A percentile compares a stretch with the other conserved stretches of the same genome.
These are phyloP conservation scores for Endotrypanum monterogeii DNA, from an alignment of 208 protist genomes.

Conservation along the genomic window DNA sequence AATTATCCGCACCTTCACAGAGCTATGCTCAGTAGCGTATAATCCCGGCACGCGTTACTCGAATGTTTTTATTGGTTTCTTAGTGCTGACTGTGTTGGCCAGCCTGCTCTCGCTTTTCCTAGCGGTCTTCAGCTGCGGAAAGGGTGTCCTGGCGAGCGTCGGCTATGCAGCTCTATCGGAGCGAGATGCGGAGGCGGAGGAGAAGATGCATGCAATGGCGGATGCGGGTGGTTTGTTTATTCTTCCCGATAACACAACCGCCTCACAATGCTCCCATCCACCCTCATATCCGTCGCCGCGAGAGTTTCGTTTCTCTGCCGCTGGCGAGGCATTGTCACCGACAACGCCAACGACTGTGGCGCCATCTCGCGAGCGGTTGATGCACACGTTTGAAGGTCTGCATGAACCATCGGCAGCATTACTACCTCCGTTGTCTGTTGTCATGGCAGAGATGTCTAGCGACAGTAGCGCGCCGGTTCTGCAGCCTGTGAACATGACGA, in stretches of 20 bases:
- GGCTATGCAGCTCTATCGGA: not conserved
- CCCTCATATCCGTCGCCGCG: not conserved
- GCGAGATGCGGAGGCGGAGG: not conserved
- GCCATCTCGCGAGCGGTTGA: not conserved
- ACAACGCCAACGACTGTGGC: not conserved
- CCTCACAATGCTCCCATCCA: not conserved
- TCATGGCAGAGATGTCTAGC: slow-evolving; percentile 10
- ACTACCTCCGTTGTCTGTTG: slow-evolving; percentile 5
- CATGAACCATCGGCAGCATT: slow-evolving; percentile 5
- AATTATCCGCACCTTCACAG: not conserved
- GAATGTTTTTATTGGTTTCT: not conserved
- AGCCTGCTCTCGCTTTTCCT: slow-evolving; percentile 2
- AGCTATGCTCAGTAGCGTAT: not conserved
- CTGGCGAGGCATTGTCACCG: not conserved
- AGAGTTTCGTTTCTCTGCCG: not conserved
- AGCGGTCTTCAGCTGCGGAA: slow-evolving; percentile 7
- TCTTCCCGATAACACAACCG: not conserved
- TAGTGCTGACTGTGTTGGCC: not conserved
- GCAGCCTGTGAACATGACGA: not conserved
- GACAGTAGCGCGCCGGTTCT: too few species aligned
- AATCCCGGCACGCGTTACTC: not conserved
- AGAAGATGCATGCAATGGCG: not conserved
- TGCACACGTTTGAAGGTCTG: slow-evolving; percentile 13
- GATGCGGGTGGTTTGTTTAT: not conserved
- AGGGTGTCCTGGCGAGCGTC: slow-evolving; percentile 1